Base-by-base conservation (phyloP, 768 basidiomycete genomes). In the Psilocybe azurescens region DNA sequence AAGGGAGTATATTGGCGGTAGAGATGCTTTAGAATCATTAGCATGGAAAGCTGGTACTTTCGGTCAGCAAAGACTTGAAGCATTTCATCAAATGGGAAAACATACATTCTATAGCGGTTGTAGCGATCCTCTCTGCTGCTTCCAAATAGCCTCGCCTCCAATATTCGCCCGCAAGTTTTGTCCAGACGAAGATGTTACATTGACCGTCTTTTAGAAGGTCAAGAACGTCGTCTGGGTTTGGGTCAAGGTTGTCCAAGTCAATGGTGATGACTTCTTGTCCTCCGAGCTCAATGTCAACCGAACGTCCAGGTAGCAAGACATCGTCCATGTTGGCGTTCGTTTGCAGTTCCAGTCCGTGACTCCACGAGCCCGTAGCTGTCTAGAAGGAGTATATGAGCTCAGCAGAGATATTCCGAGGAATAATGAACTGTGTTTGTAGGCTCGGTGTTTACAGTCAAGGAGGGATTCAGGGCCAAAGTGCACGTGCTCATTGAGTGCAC, bases 261-360 rank as follows among this genome's bases (percentile, higher is more conserved):
- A 98, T 89, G 20, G 92, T 91, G 61, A 96, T 91, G 70, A 93
- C 86, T 76, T 96, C 95, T 74, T 91, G 89, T 6, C 89, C 86
- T 39, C 89, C 89, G 5, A 93, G 81, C 69, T 93, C 91, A 67
- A 94, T 91, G 73, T 91, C 89, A 53, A 91, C 82, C 4, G 87
- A 81, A 58, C 83, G 81, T 44, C 82, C 81, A n/a, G 76, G 65
- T 29, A 71, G 58, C 36, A 72, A 46, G 28, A 66, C 60, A 52
- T 77, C 77, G 58, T 78, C 80, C 78, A 80, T 80, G 39, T 53
- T 18, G 52, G 41, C 14, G 41, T 44, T 44, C 41, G n/a, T 16
- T 44, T 44, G 41, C 24, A 44, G 33, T 36, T 36, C 33, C 11
- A 7, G 33, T 36, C 33, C 33, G 33, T 7, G 33, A 36, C 33